Conservation (phyloP, 2,329 filamentous ascomycete species). For the Orbilia ellipsospora region DNA sequence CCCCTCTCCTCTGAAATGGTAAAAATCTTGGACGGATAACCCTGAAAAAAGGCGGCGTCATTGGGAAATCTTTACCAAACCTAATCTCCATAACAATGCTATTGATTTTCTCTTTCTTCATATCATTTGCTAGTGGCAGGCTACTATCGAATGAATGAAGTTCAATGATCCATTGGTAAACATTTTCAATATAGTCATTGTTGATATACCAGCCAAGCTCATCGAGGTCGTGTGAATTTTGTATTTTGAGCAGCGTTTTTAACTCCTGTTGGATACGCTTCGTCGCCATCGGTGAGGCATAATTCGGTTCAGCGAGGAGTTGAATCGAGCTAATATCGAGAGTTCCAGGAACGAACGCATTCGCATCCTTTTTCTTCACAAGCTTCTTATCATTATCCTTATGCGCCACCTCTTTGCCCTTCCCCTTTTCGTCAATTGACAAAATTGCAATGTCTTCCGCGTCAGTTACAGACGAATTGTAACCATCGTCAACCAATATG, state of each 20-base stretch:
- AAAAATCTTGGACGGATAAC: conserved; percentile 84
- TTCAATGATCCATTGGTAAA: conserved; percentile 93
- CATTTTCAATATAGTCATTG: conserved; percentile 72
- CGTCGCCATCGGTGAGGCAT: conserved; percentile 72
- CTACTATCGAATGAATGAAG: conserved; percentile 80
- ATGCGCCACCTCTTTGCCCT: conserved; percentile 1
- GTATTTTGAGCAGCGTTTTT: conserved; percentile 71
- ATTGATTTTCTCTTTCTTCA: conserved; percentile 71
- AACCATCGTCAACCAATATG: conserved; percentile 37
- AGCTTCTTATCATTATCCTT: conserved; percentile 35
- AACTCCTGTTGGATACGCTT: conserved; percentile 74
- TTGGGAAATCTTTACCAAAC: conserved; percentile 81
- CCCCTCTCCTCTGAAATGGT: conserved; percentile 77
- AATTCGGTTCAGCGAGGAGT: conserved; percentile 72
- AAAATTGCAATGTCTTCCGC: conserved; percentile 42
- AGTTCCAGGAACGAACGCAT: conserved; percentile 75
- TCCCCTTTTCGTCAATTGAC: conserved; percentile 31
- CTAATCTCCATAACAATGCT: conserved; percentile 86
- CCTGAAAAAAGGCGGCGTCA: conserved; percentile 84
- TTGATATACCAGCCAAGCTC: conserved; percentile 88
- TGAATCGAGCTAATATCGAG: conserved; percentile 73
- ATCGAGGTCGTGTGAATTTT: conserved; percentile 70
- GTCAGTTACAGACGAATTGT: conserved; percentile 39
- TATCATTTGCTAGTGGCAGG: conserved; percentile 78
- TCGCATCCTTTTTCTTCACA: conserved; percentile 60